These are phyloP conservation scores for Tetrapisispora fleetii DNA, from an alignment of 805 yeast species.

Conservation along the genomic window DNA sequence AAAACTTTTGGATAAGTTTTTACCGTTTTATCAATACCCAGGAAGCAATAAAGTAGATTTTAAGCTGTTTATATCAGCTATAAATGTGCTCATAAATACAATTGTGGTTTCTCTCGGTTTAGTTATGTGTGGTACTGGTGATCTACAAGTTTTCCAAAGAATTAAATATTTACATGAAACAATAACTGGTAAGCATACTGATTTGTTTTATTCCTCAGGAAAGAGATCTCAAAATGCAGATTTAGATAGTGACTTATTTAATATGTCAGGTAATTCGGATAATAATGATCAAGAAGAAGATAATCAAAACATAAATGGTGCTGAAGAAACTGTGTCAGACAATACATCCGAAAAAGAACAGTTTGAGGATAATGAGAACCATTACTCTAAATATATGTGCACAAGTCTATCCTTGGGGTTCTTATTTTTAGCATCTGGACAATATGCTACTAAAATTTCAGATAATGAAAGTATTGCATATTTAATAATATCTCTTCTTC, in stretches of 20 bases:
- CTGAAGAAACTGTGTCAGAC: background rate
- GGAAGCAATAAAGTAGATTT: constrained; percentile 47
- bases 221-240: background rate
- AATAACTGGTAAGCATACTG: constrained; percentile 30
- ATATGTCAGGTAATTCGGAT: background rate
- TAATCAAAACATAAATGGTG: background rate
- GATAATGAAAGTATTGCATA: constrained; percentile 33
- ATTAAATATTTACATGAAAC: constrained; percentile 60
- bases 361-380: constrained; percentile 20
- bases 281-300: constrained; percentile 2
- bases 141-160: constrained; percentile 64
- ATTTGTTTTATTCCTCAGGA: constrained; percentile 10
- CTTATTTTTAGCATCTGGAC: constrained; percentile 86
- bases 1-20: constrained; percentile 19
- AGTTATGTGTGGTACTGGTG: constrained; percentile 88
- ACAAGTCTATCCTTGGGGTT: constrained; percentile 78
- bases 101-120: constrained; percentile 57
- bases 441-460: constrained; percentile 62
- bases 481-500: constrained; percentile 67
- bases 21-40: constrained; percentile 26
- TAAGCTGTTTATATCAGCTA: constrained; percentile 40
- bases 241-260: background rate
- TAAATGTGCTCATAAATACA: constrained; percentile 46
- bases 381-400: constrained; percentile 67
- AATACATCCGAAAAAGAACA: constrained; percentile 9